A percentile compares a stretch with the other conserved stretches of the same genome.
Evolutionary conservation across 495 filamentous ascomycete species (phyloP).

Genomic region (Staphylotrichum longicolle): DNA sequence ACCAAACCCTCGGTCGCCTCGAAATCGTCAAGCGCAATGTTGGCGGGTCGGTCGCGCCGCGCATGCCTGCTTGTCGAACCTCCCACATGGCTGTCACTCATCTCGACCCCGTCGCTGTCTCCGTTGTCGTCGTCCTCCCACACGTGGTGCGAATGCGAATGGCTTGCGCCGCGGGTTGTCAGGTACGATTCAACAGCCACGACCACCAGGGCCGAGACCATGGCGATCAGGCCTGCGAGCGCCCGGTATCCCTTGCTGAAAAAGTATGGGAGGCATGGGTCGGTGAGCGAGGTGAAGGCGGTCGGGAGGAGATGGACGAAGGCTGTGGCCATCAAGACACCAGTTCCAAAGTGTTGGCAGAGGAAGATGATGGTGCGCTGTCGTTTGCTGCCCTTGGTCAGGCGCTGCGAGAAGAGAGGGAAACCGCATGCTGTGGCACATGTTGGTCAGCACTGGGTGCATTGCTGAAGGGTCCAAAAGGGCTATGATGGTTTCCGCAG

Average conservation of each 20-base stretch:
- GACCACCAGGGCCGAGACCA: constrained; percentile 72
- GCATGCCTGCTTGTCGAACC: constrained; percentile 22
- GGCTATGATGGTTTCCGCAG: not conserved
- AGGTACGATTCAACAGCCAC: constrained; percentile 77
- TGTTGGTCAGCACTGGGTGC: constrained; percentile 5
- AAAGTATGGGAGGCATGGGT: constrained; percentile 72
- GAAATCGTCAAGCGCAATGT: constrained; percentile 45
- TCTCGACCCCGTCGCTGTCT: constrained; percentile 4
- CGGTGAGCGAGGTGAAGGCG: constrained; percentile 74
- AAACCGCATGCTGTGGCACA: constrained; percentile 54
- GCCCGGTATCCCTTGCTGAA: constrained; percentile 72
- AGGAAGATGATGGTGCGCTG: constrained; percentile 61
- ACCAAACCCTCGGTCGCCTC: constrained; percentile 48
- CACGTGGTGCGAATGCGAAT: constrained; percentile 50
- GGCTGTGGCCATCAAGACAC: constrained; percentile 83
- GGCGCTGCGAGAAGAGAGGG: constrained; percentile 55
- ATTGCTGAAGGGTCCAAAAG: no score
- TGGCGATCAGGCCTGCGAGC: constrained; percentile 75
- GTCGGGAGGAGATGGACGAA: constrained; percentile 85
- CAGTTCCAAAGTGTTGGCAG: constrained; percentile 82
- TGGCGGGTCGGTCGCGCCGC: constrained; percentile 32
- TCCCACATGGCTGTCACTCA: constrained; percentile 30
- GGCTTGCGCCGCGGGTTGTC: constrained; percentile 52
- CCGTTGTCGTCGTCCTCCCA: constrained; percentile 32
- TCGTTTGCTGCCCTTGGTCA: constrained; percentile 41